Evolutionary conservation across 1,139 yeast species (phyloP).

Genomic region (Nematodospora anomalae): DNA sequence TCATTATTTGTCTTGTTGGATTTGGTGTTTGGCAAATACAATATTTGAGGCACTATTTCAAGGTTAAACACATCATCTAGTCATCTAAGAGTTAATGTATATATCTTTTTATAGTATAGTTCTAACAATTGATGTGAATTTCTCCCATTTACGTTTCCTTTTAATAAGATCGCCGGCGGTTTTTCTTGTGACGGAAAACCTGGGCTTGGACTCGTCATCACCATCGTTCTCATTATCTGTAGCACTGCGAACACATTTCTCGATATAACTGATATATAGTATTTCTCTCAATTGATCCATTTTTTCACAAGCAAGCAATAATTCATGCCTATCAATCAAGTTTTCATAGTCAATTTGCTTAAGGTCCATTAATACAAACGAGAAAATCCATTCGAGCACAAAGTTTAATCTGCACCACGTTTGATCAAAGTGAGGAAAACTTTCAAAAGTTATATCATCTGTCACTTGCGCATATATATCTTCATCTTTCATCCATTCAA

Average conservation of each 20-base stretch:
- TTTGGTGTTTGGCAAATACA: slow-evolving; percentile 91
- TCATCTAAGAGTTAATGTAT: no score
- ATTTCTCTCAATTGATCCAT: slow-evolving; percentile 10
- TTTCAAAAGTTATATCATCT: slow-evolving; percentile 23
- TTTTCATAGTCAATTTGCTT: slow-evolving; percentile 1
- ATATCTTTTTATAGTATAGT: not conserved
- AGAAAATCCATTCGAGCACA: slow-evolving; percentile 23
- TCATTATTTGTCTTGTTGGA: slow-evolving; percentile 66
- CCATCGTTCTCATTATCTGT: not conserved
- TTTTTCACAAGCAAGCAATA: slow-evolving; percentile 2
- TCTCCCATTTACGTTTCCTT: slow-evolving; percentile 11
- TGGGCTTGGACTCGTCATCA: not conserved
- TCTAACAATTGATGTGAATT: slow-evolving; percentile 8
- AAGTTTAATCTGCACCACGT: slow-evolving; percentile 26
- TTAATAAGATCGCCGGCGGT: slow-evolving; percentile 1
- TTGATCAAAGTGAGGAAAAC: slow-evolving; percentile 20
- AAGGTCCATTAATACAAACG: slow-evolving; percentile 6
- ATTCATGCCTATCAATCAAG: not conserved
- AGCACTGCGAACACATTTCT: not conserved
- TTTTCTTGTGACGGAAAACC: not conserved
- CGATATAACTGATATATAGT: slow-evolving; percentile 7
- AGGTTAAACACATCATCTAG: slow-evolving; percentile 91
- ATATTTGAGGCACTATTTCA: slow-evolving; percentile 89
- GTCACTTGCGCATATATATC: slow-evolving; percentile 19
- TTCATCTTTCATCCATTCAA: slow-evolving; percentile 12